Evolutionary conservation across 2,329 filamentous ascomycete species (phyloP).

Genomic region (Colletotrichum sublineola): DNA sequence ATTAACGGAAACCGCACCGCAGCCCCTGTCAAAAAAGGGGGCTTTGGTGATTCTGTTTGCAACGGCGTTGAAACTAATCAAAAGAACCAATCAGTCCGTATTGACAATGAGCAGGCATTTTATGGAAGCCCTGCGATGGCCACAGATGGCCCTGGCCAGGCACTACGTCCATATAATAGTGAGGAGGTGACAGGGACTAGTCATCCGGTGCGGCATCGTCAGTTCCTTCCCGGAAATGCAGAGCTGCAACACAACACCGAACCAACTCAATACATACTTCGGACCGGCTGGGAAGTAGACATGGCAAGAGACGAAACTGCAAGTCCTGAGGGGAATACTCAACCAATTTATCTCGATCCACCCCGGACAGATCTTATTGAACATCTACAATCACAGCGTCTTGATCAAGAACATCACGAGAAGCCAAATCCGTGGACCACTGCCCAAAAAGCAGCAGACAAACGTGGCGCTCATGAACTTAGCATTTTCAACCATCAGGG

Average conservation of each 20-base stretch:
- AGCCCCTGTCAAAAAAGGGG: background rate
- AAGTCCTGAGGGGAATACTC: constrained; percentile 9
- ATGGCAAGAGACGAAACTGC: constrained; percentile 26
- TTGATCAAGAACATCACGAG: constrained; percentile 17
- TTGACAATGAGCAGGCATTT: background rate
- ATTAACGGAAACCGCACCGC: background rate
- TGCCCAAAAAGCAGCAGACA: constrained; percentile 23
- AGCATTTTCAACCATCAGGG: background rate
- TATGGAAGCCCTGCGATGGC: background rate
- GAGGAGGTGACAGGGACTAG: background rate
- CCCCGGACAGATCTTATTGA: background rate
- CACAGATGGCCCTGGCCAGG: no score
- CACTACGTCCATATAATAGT: background rate
- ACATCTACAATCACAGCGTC: constrained; percentile 16
- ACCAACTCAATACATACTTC: constrained; percentile 1
- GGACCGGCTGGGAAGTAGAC: constrained; percentile 32
- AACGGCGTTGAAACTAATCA: background rate
- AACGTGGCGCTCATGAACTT: background rate
- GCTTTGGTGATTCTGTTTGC: no score
- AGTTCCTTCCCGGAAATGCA: background rate
- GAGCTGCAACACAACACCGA: background rate
- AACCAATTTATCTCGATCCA: constrained; percentile 9
- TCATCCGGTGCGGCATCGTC: no score
- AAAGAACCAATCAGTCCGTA: background rate
- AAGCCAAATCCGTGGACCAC: constrained; percentile 39